Conservation (phyloP, 495 filamentous ascomycete genomes). For the Aspergillus taichungensis region DNA sequence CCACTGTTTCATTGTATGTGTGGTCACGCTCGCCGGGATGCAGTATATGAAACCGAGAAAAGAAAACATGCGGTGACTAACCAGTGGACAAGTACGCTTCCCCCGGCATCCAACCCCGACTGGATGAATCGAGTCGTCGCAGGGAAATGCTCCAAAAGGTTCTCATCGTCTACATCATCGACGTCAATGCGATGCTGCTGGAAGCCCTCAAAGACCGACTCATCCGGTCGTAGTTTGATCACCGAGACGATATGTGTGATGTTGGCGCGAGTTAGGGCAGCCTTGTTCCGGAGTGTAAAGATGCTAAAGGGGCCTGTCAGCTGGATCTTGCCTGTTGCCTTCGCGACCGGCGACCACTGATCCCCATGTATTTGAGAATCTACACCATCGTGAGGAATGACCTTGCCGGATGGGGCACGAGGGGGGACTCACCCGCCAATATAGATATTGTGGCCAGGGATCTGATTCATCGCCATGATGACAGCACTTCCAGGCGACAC, state of each 20-base stretch:
- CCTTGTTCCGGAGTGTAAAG: conserved; percentile 61
- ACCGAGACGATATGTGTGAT: conserved; percentile 93
- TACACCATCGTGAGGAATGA: background rate
- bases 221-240: conserved; percentile 47
- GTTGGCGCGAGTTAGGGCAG: conserved; percentile 56
- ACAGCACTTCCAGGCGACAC: background rate
- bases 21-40: background rate
- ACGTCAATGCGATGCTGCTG: conserved; percentile 71
- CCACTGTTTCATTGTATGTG: background rate
- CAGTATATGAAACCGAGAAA: background rate
- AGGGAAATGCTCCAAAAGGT: conserved; percentile 74
- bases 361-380: background rate
- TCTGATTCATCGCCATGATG: conserved; percentile 38
- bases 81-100: conserved; percentile 69
- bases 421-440: conserved; percentile 66
- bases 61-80: conserved; percentile 25
- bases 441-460: conserved; percentile 69
- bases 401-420: background rate
- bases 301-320: conserved; percentile 42
- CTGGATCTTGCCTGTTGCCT: conserved; percentile 9
- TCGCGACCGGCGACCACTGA: conserved; percentile 1
- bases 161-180: conserved; percentile 80
- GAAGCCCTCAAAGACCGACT: conserved; percentile 34
- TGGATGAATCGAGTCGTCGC: conserved; percentile 74
- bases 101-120: conserved; percentile 56